Evolutionary conservation across 1,139 yeast species (phyloP).

Genomic region (Saccharomyces hybrid): DNA sequence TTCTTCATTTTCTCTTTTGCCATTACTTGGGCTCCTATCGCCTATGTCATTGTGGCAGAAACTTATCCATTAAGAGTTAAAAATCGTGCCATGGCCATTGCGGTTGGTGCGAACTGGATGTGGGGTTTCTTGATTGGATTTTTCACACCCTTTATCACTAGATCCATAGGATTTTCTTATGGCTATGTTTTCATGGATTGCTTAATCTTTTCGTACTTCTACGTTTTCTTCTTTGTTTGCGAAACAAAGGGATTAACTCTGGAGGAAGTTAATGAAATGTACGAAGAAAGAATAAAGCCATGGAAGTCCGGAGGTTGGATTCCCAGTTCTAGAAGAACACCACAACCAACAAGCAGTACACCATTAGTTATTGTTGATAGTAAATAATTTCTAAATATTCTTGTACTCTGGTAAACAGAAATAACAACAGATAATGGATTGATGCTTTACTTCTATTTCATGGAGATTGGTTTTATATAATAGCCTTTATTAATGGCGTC

Average conservation of each 20-base stretch:
- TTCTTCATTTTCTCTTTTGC: conserved; percentile 6
- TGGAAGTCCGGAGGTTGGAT: conserved; percentile 36
- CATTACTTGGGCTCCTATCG: conserved; percentile 62
- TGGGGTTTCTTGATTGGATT: conserved; percentile 68
- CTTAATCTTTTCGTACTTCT: conserved; percentile 35
- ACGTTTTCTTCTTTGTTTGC: conserved; percentile 54
- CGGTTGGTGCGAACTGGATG: conserved; percentile 63
- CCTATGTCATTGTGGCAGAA: conserved; percentile 63
- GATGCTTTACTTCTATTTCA: not conserved
- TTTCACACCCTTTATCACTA: conserved; percentile 35
- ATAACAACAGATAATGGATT: not conserved
- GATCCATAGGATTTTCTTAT: conserved; percentile 34
- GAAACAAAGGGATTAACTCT: conserved; percentile 62
- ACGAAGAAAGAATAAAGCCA: conserved; percentile 33
- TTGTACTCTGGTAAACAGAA: not conserved
- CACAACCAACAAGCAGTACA: not conserved
- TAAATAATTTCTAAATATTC: not conserved
- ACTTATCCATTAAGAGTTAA: conserved; percentile 68
- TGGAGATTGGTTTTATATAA: not conserved
- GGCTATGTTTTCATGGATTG: conserved; percentile 71
- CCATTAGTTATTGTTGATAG: not conserved
- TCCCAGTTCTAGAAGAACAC: conserved; percentile 26
- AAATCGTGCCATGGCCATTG: conserved; percentile 66
- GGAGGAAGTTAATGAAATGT: conserved; percentile 63
- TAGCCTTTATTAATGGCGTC: not conserved